phyloP scores from a whole-genome alignment of 2,329 filamentous ascomycete species.

The Colletotrichum karsti region DNA sequence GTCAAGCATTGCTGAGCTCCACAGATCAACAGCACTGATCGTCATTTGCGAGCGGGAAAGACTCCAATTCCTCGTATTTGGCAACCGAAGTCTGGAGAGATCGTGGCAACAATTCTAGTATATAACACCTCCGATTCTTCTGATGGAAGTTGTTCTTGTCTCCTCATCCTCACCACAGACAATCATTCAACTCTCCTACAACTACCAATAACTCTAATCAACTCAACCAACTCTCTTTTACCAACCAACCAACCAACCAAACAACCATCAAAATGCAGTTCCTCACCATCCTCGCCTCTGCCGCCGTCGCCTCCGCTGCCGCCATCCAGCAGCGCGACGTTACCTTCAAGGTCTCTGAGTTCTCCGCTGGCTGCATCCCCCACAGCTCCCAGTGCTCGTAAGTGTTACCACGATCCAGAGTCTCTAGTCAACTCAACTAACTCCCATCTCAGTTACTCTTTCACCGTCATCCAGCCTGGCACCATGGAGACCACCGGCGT shows the following conservation, averaged over 20 bases:
- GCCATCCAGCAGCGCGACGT: constrained; percentile 32
- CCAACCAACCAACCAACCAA: background rate
- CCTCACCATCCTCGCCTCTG: constrained; percentile 31
- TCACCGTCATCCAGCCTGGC: constrained; percentile 28
- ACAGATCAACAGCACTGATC: constrained; percentile 15
- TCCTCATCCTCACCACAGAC: background rate
- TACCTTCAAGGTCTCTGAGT: constrained; percentile 36
- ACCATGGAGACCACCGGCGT: constrained; percentile 37
- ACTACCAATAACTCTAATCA: background rate
- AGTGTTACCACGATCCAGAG: background rate
- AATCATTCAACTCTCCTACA: background rate
- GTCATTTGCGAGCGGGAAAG: constrained; percentile 6
- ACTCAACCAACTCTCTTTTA: background rate
- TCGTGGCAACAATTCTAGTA: background rate
- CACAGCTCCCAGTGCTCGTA: constrained; percentile 39
- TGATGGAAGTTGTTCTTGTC: background rate
- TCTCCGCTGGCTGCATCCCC: constrained; percentile 37
- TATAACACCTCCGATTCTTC: background rate
- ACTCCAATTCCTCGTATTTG: constrained; percentile 8
- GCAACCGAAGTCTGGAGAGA: background rate
- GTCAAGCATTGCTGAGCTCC: background rate
- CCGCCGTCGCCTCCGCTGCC: constrained; percentile 32
- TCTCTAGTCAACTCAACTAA: background rate
- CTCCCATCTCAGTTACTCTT: background rate
- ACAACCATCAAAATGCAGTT: constrained; percentile 36